These are phyloP conservation scores for Pholiota microspora DNA, from an alignment of 768 basidiomycete genomes.

Conservation along the genomic window DNA sequence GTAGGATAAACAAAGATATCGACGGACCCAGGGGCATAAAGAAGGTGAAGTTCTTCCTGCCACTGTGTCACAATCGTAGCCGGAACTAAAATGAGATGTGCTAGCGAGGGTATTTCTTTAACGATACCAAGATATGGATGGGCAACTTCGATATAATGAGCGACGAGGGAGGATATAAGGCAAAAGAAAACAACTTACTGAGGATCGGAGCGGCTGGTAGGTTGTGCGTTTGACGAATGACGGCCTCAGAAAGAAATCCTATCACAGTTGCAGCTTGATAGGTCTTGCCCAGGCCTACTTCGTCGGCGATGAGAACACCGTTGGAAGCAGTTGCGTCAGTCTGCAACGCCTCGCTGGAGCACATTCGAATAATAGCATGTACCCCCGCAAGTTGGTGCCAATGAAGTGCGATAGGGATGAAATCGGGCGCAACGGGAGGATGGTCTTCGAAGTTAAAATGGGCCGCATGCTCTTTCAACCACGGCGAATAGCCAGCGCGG, in stretches of 20 bases:
- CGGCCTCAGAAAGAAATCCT: conserved; percentile 16
- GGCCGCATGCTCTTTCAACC: background rate
- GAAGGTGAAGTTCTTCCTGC: no score
- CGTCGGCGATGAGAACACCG: background rate
- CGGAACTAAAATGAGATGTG: no score
- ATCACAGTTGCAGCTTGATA: conserved; percentile 18
- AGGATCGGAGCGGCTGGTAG: no score
- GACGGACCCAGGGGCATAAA: no score
- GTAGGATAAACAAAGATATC: no score
- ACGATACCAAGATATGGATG: no score
- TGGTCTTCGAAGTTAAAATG: background rate
- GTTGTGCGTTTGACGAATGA: background rate
- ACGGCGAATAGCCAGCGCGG: background rate
- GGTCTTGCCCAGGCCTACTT: conserved; percentile 33
- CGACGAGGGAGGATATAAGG: no score
- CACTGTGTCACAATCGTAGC: no score
- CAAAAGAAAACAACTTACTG: no score
- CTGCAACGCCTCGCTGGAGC: conserved; percentile 7
- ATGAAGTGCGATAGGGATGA: background rate
- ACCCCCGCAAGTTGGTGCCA: background rate
- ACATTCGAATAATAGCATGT: background rate
- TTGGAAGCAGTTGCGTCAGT: background rate
- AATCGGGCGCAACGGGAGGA: background rate
- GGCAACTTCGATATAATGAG: no score
- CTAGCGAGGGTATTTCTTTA: no score